Base-by-base conservation (phyloP, 768 basidiomycete species). In the Suillus variegatus region DNA sequence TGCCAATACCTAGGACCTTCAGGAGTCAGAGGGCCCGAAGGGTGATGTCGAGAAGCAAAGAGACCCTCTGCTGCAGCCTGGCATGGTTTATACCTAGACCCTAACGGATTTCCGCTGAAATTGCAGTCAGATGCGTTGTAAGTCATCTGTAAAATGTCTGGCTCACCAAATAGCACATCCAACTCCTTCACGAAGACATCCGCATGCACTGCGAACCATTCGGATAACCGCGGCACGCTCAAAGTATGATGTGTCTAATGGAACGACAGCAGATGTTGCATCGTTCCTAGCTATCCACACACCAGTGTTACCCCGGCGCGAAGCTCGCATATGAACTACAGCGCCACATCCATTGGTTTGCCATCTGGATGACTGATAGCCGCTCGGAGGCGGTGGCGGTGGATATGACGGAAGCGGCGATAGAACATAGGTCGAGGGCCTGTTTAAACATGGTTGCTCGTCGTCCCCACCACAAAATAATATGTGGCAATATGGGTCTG, bases 121-220 rank as follows among this genome's bases (percentile, higher is more conserved):
- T n/a, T 32, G 61, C 55, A 32, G 49, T 71, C 47, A 74, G 69
- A 54, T 57, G 32, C 25, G 60, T 20, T 55, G 36, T 25, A n/a
- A 64, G 62, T n/a, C 61, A 49, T 43, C 1, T 28, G 2, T 25
- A 58, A 2, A 58, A 43, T 7, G 58, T 5, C 38, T 18, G 25
- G 75, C 82, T 71, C 61, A 82, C 86, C 87, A 89, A 54, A 81
- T 80, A 3, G 83, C 80, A 76, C 90, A 92, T 22, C 87, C 90
- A 12, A 92, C 79, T 6, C 88, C 89, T 73, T 90, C 88, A 41
- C 86, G 82, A 46, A 86, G 73, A 69, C 90, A 92, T 16, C 89
- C 88, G 68, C 90, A 91, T 3, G 85, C 76, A 66, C 83, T 86
- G 66, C 78, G 79, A 64, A 84, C 78, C 73, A 85, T 83, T 73